A percentile compares a stretch with the other conserved stretches of the same genome.
Evolutionary conservation across 495 filamentous ascomycete species (phyloP).

Genomic region (Aspergillus indologenus): DNA sequence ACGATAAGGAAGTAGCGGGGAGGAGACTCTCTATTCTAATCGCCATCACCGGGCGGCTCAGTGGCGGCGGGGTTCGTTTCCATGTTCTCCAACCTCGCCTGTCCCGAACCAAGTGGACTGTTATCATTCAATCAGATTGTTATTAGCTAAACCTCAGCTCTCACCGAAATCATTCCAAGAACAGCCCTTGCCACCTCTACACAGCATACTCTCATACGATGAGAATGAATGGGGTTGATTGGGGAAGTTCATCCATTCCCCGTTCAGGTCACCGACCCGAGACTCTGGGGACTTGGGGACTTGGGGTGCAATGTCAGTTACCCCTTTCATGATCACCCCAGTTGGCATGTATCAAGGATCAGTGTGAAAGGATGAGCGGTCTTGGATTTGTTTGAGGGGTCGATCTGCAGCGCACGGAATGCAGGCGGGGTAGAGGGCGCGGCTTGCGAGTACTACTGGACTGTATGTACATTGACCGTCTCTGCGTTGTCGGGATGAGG

Average conservation of each 20-base stretch:
- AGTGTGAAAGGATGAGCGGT: background rate
- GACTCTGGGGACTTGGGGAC: background rate
- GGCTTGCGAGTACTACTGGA: too few species aligned
- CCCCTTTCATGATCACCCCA: background rate
- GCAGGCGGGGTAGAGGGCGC: background rate
- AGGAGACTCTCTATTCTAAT: background rate
- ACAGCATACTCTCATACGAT: background rate
- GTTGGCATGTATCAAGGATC: background rate
- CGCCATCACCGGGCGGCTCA: too few species aligned
- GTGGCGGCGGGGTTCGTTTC: background rate
- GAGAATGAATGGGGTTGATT: background rate
- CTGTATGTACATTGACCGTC: background rate
- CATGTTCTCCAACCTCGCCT: background rate
- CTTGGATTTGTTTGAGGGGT: background rate
- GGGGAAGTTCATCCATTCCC: background rate
- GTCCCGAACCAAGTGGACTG: background rate
- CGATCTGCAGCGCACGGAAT: background rate
- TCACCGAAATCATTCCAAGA: background rate
- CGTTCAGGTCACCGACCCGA: background rate
- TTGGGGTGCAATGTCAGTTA: background rate
- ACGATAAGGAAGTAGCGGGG: background rate
- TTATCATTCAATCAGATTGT: background rate
- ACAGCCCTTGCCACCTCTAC: background rate
- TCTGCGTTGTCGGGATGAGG: background rate
- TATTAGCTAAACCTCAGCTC: background rate